phyloP scores from a whole-genome alignment of 495 filamentous ascomycete genomes.

The Oidiodendron maius region DNA sequence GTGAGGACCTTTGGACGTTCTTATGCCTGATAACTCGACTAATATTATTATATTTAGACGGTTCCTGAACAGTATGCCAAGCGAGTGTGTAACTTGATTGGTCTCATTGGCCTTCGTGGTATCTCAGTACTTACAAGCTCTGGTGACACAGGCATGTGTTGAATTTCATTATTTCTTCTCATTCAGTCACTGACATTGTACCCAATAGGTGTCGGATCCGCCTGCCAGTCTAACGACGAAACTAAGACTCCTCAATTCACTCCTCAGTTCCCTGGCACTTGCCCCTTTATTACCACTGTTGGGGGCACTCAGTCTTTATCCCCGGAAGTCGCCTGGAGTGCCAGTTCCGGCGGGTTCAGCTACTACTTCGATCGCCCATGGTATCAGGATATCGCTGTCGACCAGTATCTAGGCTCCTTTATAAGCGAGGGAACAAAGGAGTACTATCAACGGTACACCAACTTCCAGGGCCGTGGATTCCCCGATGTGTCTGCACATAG shows the following conservation, averaged over 20 bases:
- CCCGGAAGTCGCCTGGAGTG: slow-evolving; percentile 27
- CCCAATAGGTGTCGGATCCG: slow-evolving; percentile 64
- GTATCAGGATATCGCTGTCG: slow-evolving; percentile 29
- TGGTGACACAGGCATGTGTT: slow-evolving; percentile 67
- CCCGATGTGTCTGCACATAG: slow-evolving; percentile 30
- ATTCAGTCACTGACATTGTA: too few relatives aligned
- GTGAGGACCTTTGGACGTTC: too few relatives aligned
- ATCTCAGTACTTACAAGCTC: slow-evolving; percentile 66
- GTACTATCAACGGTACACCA: slow-evolving; percentile 16
- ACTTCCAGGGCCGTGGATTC: slow-evolving; percentile 31
- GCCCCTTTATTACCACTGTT: slow-evolving; percentile 42
- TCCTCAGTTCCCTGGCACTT: slow-evolving; percentile 32
- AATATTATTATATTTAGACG: too few relatives aligned
- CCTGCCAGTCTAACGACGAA: slow-evolving; percentile 62
- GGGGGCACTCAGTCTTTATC: slow-evolving; percentile 31
- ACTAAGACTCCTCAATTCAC: slow-evolving; percentile 34
- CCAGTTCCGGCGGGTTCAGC: slow-evolving; percentile 41
- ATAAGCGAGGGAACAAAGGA: slow-evolving; percentile 9
- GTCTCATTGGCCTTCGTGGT: slow-evolving; percentile 69
- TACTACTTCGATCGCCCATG: slow-evolving; percentile 33
- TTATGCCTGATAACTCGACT: too few relatives aligned
- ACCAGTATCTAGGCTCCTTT: slow-evolving; percentile 19
- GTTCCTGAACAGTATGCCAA: slow-evolving; percentile 61
- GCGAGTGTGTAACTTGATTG: slow-evolving; percentile 63
- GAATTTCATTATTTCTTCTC: too few relatives aligned